A percentile compares a stretch with the other conserved stretches of the same genome.
Conservation (phyloP, 208 protist species). For the Trichomonas vaginalis region DNA sequence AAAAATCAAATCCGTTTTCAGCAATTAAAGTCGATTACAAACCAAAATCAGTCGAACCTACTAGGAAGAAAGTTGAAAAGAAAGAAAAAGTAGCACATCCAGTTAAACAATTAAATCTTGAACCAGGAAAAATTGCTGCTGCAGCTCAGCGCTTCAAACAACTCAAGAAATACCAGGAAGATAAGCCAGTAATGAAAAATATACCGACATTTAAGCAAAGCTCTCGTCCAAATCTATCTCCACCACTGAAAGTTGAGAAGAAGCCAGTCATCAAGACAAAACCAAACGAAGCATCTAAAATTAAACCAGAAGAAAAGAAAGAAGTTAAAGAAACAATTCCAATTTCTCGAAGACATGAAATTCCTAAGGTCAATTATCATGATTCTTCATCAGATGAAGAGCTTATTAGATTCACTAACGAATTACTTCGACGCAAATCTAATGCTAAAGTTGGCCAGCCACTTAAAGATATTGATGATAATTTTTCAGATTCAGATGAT, state of each 20-base stretch:
- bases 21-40: background rate
- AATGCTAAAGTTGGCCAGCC: background rate
- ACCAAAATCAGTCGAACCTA: background rate
- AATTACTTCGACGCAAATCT: background rate
- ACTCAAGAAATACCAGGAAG: background rate
- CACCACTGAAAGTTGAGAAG: background rate
- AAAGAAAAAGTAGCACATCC: too few relatives aligned
- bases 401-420: background rate
- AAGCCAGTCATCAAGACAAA: background rate
- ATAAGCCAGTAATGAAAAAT: background rate
- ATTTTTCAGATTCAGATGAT: background rate
- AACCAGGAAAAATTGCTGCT: background rate
- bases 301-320: background rate
- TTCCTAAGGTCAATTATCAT: background rate
- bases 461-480: background rate
- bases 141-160: background rate
- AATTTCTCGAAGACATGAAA: background rate
- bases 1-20: background rate
- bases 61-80: background rate
- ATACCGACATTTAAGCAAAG: background rate
- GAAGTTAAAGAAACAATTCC: background rate
- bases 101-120: too few relatives aligned
- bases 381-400: background rate
- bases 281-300: background rate
- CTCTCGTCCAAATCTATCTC: background rate